Evolutionary conservation across 192 early-diverging fungal genomes (phyloP).

Genomic region (Entomortierella lignicola): DNA sequence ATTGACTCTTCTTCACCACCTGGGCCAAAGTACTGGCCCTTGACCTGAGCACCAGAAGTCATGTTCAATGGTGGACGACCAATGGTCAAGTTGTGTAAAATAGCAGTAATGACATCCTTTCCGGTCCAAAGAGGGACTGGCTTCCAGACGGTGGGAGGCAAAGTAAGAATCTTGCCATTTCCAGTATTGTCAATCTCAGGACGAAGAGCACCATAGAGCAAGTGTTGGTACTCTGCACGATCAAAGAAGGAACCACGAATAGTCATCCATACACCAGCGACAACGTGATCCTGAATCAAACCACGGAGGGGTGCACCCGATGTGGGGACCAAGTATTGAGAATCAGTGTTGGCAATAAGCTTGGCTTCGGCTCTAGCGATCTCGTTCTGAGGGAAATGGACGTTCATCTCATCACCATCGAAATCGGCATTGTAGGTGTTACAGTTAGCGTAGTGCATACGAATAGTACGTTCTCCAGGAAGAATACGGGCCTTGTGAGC

Average conservation of each 20-base stretch:
- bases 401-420: slow-evolving; percentile 99
- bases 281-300: slow-evolving; percentile 98
- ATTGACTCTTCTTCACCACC: slow-evolving; percentile 83
- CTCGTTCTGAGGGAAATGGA: slow-evolving; percentile 99
- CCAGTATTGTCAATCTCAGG: slow-evolving; percentile 77
- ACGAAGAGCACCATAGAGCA: slow-evolving; percentile 89
- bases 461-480: slow-evolving; percentile 97
- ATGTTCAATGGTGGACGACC: slow-evolving; percentile 85
- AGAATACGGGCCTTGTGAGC: slow-evolving; percentile 95
- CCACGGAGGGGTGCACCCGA: slow-evolving; percentile 97
- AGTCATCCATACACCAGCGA: slow-evolving; percentile 95
- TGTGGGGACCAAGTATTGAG: slow-evolving; percentile 97
- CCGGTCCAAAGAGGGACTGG: slow-evolving; percentile 95
- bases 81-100: slow-evolving; percentile 91
- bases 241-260: slow-evolving; percentile 89
- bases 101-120: slow-evolving; percentile 96
- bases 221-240: slow-evolving; percentile 92
- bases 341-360: slow-evolving; percentile 94
- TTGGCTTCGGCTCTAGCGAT: slow-evolving; percentile 95
- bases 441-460: slow-evolving; percentile 99
- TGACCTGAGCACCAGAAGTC: slow-evolving; percentile 88
- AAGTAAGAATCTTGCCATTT: slow-evolving; percentile 82
- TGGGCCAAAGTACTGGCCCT: slow-evolving; percentile 86
- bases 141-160: slow-evolving; percentile 90
- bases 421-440: slow-evolving; percentile 98